Percentiles rank a stretch among this genome's conserved stretches.
Conservation (phyloP, 169 alveolate genomes). For the Plasmodium cynomolgi region DNA sequence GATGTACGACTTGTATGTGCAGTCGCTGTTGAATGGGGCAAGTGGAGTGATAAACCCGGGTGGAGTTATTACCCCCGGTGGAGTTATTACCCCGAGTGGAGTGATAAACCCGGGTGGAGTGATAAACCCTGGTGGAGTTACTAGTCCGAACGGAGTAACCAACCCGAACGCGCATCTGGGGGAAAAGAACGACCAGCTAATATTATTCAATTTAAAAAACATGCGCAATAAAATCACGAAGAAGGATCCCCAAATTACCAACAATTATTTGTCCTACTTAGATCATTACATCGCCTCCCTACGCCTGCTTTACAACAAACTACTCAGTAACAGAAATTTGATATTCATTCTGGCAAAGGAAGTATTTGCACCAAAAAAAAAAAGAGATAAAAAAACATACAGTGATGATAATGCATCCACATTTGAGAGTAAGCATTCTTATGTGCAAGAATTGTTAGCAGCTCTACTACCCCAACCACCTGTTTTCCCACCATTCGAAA, state of each 20-base stretch:
- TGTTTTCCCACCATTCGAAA: slow-evolving; percentile 37
- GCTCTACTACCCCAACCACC: slow-evolving; percentile 72
- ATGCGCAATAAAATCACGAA: slow-evolving; percentile 10
- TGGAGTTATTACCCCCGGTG: not conserved
- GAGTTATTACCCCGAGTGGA: not conserved
- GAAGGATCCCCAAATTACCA: slow-evolving; percentile 20
- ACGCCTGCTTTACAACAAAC: slow-evolving; percentile 38
- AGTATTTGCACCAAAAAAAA: slow-evolving; percentile 19
- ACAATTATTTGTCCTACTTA: slow-evolving; percentile 55
- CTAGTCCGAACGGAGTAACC: not conserved
- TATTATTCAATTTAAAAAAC: slow-evolving; percentile 37
- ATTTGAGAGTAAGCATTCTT: slow-evolving; percentile 16
- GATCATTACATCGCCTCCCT: slow-evolving; percentile 55
- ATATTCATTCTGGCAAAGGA: slow-evolving; percentile 60
- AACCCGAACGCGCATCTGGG: not conserved
- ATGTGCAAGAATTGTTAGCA: slow-evolving; percentile 45
- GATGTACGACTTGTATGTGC: slow-evolving; percentile 49
- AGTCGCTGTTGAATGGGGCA: slow-evolving; percentile 16
- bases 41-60: not conserved
- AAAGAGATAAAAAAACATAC: not conserved
- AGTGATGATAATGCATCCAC: not conserved
- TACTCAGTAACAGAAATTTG: slow-evolving; percentile 43
- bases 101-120: not conserved
- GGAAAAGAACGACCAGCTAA: slow-evolving; percentile 16
- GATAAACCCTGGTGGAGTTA: not conserved